Percentiles rank a stretch among this genome's conserved stretches.
Evolutionary conservation across 352 stramenopile genomes (phyloP).

Genomic region (Phytophthora pisi): DNA sequence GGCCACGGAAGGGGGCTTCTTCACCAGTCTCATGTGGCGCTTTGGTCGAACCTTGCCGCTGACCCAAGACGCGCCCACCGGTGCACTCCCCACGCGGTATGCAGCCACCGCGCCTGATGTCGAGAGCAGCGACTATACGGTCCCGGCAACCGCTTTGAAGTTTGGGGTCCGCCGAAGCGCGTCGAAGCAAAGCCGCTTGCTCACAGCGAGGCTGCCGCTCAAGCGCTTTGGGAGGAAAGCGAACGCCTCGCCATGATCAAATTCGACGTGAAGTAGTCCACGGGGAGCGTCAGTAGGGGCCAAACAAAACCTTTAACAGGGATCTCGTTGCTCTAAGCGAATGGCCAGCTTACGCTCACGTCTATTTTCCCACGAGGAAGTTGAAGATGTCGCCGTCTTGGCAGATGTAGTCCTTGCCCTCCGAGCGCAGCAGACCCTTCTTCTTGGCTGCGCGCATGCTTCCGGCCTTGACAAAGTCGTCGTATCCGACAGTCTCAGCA

Average conservation of each 20-base stretch:
- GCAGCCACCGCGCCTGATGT: constrained; percentile 40
- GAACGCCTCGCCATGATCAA: constrained; percentile 33
- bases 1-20: constrained; percentile 17
- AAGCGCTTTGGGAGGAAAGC: constrained; percentile 35
- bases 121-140: constrained; percentile 50
- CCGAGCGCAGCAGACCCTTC: constrained; percentile 91
- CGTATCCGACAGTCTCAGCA: constrained; percentile 95
- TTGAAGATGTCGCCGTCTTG: constrained; percentile 98
- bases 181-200: constrained; percentile 22
- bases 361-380: constrained; percentile 90
- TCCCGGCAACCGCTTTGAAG: constrained; percentile 38
- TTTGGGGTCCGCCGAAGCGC: constrained; percentile 40
- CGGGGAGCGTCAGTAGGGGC: too few relatives aligned
- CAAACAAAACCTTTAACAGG: neutral
- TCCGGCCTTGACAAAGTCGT: constrained; percentile 94
- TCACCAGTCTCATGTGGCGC: constrained; percentile 12
- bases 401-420: constrained; percentile 99
- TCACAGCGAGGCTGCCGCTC: constrained; percentile 18
- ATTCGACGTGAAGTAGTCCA: constrained; percentile 16
- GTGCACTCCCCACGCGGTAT: constrained; percentile 50
- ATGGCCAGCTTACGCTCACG: constrained; percentile 1
- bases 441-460: constrained; percentile 95
- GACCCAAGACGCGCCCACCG: constrained; percentile 17
- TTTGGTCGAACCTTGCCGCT: too few relatives aligned
- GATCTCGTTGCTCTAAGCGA: neutral